These are phyloP conservation scores for Talaromyces sp. DNA, from an alignment of 2,329 filamentous ascomycete genomes.

Conservation along the genomic window DNA sequence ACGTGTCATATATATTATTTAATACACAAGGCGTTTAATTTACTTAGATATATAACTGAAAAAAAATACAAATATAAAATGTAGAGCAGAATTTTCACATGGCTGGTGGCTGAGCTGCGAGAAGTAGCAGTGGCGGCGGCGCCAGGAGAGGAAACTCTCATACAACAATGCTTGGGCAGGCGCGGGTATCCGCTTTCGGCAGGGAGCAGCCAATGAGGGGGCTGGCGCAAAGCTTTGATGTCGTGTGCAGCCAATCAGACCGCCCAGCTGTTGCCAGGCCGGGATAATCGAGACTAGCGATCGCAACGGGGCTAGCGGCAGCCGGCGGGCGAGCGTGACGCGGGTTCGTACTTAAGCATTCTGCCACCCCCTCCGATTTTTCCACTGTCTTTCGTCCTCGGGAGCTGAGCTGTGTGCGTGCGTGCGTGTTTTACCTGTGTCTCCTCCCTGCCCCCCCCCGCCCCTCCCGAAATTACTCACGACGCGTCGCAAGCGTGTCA, in stretches of 20 bases:
- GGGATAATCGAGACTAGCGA: conserved; percentile 29
- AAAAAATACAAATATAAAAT: not conserved
- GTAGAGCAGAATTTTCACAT: no score
- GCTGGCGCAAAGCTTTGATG: conserved; percentile 18
- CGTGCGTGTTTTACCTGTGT: conserved; percentile 13
- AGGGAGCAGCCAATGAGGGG: conserved; percentile 20
- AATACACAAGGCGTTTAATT: no score
- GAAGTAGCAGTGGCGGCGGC: no score
- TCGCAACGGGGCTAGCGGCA: conserved; percentile 33
- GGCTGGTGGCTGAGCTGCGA: not conserved
- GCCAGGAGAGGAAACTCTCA: not conserved
- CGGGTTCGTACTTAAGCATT: conserved; percentile 38
- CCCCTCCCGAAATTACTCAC: not conserved
- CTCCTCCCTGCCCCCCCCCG: not conserved
- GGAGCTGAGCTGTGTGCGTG: conserved; percentile 23
- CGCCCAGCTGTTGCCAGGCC: conserved; percentile 25
- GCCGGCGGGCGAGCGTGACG: conserved; percentile 27
- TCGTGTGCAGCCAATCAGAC: conserved; percentile 26
- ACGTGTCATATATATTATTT: no score
- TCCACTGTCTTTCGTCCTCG: conserved; percentile 32
- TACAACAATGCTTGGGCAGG: not conserved
- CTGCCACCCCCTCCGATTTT: conserved; percentile 35
- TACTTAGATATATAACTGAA: no score
- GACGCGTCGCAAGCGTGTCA: not conserved
- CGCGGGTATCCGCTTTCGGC: conserved; percentile 18